These are phyloP conservation scores for Eucalyptus lansdowneana DNA, from an alignment of 345 rosid genomes.

Conservation along the genomic window DNA sequence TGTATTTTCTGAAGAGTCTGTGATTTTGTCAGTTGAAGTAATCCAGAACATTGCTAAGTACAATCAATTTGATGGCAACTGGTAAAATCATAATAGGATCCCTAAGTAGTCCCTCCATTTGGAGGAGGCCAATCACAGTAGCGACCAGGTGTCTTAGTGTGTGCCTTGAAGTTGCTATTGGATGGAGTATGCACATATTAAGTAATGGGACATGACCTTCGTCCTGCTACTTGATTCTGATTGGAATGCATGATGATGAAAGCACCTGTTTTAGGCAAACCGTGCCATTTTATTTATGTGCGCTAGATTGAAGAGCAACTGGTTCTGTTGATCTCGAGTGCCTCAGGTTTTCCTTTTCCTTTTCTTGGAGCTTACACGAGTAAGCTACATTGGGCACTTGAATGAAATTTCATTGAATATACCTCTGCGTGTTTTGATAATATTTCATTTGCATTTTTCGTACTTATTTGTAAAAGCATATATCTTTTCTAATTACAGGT, in stretches of 20 bases:
- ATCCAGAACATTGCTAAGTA: neutral
- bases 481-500: conserved; percentile 13
- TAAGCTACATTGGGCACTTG: neutral
- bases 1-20: neutral
- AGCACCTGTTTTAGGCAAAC: neutral
- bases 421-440: neutral
- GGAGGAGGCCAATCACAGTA: neutral
- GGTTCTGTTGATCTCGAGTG: neutral
- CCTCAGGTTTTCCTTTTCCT: neutral
- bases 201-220: neutral
- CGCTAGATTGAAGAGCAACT: neutral
- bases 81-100: neutral
- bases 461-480: neutral
- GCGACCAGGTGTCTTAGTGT: neutral
- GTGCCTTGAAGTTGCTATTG: neutral
- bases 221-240: fast-evolving
- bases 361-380: neutral
- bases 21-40: neutral
- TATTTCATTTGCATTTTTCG: neutral
- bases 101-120: neutral
- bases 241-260: neutral
- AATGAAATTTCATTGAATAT: neutral
- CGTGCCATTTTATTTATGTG: neutral
- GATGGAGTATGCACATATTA: neutral
- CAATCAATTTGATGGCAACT: neutral